Evolutionary conservation across 2,329 filamentous ascomycete genomes (phyloP).

Genomic region (Lojkania enalia): DNA sequence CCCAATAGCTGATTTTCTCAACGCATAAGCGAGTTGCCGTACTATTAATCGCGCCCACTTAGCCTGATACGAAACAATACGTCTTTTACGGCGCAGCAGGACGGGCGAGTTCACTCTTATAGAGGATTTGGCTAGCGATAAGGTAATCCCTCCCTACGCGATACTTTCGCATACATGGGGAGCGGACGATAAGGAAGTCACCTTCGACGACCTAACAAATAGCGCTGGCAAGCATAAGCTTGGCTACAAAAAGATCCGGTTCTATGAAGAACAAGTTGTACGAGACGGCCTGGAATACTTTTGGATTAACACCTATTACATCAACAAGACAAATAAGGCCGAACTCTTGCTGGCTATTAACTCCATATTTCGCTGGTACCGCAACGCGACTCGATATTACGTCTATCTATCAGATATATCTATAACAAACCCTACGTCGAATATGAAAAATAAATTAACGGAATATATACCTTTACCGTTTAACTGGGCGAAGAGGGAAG

Average conservation of each 20-base stretch:
- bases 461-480: no score
- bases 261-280: background rate
- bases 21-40: background rate
- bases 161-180: conserved; percentile 1
- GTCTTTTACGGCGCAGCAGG: conserved; percentile 1
- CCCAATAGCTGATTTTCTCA: conserved; percentile 1
- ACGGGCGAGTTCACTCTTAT: background rate
- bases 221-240: background rate
- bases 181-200: conserved; percentile 2
- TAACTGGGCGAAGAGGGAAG: no score
- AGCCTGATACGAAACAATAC: background rate
- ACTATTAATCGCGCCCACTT: conserved; percentile 1
- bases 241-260: conserved; percentile 1
- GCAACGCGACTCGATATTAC: conserved; percentile 5
- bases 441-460: background rate
- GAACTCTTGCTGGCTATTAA: background rate
- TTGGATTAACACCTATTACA: background rate
- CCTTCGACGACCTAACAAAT: conserved; percentile 1
- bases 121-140: conserved; percentile 1
- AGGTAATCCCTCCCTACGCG: conserved; percentile 7
- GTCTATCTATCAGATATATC: conserved; percentile 13
- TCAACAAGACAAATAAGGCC: background rate
- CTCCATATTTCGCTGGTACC: conserved; percentile 10
- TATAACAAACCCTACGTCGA: background rate
- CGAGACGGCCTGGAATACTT: background rate